Evolutionary conservation across 768 basidiomycete species (phyloP), one percentile per base, ranked within the genome.

Genomic region (Naganishia vaughanmartiniae): DNA sequence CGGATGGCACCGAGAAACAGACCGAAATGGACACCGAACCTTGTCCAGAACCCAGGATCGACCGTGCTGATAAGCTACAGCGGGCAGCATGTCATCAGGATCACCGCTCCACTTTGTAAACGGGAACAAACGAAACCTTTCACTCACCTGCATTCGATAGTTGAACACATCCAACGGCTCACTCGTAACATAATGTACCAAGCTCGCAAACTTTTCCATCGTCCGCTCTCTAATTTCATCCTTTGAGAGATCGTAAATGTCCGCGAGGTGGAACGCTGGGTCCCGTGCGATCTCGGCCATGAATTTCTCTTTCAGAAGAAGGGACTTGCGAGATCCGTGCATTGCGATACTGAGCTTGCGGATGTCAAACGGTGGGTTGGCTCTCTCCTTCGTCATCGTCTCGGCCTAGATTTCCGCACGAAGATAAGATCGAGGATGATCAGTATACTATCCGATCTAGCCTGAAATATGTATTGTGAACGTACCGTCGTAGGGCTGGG

Each of bases 21-120:
- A 15, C 81, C 81, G 66, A 80, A 83, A 34, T 75, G 75, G 2
- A 83, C 82, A 6, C 81, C 81, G 58, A 83, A 82, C 30, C 82
- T 65, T 1, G 83, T 83, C 82, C 81, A 83, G 77, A 83, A 83
- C 0, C 73, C 76, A 0, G 83, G 83, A 70, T 84, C 83, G 33
- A 81, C 81, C 56, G 82, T 77, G 17, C 79, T 76, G 26, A 80
- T 77, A 15, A 81, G 73, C 75, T 77, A 53, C 11, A 45, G 17
- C 0, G 19, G 24, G 15, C 55, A 9, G 2, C 6, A 30, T 30
- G 11, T 42, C 42, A 42, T 42, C 42, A 42, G 42, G 12, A 12
- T 36, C 12, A 36, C 5, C 12, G n/a, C 36, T 6, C 36, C 36
- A 36, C 5, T 12, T 36, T 36, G 36, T 6, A 36, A 5, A 6